A percentile compares a stretch with the other conserved stretches of the same genome.
These are phyloP conservation scores for Prunus fruticosa DNA, from an alignment of 306 rosid species.

Conservation along the genomic window DNA sequence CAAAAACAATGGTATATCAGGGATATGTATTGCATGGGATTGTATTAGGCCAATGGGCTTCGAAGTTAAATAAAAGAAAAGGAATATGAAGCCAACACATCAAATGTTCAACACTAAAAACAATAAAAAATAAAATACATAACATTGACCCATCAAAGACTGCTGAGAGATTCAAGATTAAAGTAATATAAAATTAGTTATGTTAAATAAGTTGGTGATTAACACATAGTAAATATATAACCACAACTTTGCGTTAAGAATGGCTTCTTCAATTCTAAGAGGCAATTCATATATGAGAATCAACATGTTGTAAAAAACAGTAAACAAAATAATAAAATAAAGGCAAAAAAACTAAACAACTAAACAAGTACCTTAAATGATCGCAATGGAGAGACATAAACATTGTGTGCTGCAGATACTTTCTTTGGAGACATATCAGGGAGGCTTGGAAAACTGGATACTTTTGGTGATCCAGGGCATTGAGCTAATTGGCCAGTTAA, in stretches of 20 bases:
- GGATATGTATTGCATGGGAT: not conserved
- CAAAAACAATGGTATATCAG: not conserved
- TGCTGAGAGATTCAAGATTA: not conserved
- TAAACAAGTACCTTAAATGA: conserved; percentile 77
- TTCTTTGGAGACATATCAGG: conserved; percentile 99
- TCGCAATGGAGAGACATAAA: conserved; percentile 92
- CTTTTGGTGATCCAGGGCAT: conserved; percentile 92
- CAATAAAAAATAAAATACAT: too few relatives aligned
- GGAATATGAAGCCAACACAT: not conserved
- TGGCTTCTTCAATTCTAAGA: not conserved
- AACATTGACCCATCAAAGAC: not conserved
- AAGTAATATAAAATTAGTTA: not conserved
- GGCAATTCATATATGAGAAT: conserved; percentile 1
- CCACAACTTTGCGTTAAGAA: not conserved
- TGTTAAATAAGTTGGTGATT: not conserved
- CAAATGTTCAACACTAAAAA: not conserved
- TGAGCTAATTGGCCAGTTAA: conserved; percentile 48
- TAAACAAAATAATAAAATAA: conserved; percentile 1
- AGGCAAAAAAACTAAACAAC: conserved; percentile 2
- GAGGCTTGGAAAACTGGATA: conserved; percentile 84
- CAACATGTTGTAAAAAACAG: not conserved
- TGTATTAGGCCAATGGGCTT: not conserved
- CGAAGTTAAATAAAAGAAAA: not conserved
- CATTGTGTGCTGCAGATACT: conserved; percentile 91
- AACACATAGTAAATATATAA: not conserved